These are phyloP conservation scores for Helotiales sp. DNA, from an alignment of 2,329 filamentous ascomycete genomes.

Conservation along the genomic window DNA sequence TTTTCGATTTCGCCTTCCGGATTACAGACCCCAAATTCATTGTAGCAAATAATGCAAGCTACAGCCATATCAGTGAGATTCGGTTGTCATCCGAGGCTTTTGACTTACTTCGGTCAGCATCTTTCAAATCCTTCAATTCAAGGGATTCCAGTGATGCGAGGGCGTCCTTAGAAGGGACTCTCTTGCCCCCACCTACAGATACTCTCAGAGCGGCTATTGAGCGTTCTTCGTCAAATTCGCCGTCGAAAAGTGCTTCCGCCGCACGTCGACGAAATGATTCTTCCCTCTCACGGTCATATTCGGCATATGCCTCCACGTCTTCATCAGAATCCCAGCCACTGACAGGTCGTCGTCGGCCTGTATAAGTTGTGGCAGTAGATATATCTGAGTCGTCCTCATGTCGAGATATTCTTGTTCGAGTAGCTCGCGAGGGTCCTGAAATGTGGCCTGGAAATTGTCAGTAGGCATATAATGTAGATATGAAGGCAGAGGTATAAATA, in stretches of 20 bases:
- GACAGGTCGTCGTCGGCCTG: neutral
- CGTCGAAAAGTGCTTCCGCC: conserved; percentile 5
- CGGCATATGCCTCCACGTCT: conserved; percentile 18
- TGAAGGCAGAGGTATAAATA: too few relatives aligned
- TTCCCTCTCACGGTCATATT: conserved; percentile 15
- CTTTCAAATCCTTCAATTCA: conserved; percentile 28
- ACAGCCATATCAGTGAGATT: neutral
- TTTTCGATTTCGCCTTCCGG: conserved; percentile 59
- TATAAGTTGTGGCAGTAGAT: neutral
- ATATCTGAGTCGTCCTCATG: neutral
- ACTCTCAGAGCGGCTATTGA: conserved; percentile 26
- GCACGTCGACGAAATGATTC: conserved; percentile 9
- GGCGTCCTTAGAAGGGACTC: conserved; percentile 30
- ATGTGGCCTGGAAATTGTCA: neutral
- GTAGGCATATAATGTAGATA: too few relatives aligned
- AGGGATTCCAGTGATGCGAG: conserved; percentile 32
- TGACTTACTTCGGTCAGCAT: conserved; percentile 32
- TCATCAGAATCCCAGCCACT: neutral
- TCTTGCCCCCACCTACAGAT: conserved; percentile 25
- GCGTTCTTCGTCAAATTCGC: conserved; percentile 23
- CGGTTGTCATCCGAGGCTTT: neutral
- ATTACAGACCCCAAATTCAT: conserved; percentile 56
- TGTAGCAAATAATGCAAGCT: conserved; percentile 67
- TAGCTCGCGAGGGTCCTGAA: neutral
- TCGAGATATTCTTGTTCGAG: neutral